Base-by-base conservation (phyloP, 495 filamentous ascomycete species). In the Friedmanniomyces endolithicus region DNA sequence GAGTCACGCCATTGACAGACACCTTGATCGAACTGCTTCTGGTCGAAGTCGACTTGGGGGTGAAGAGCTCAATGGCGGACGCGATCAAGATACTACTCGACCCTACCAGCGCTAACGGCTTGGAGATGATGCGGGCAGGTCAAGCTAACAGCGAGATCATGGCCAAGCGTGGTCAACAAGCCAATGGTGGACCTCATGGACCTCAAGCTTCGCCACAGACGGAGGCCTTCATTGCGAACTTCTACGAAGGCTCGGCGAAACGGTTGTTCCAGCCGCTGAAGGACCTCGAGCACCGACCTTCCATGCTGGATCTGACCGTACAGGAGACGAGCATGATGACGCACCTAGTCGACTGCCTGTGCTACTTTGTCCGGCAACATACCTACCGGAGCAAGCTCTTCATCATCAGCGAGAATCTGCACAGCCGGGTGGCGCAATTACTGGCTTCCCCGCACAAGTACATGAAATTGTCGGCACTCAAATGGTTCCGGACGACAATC, bases 21-120 rank as follows among this genome's bases (percentile, higher is more conserved):
- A 94, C 88, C 6, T 72, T 98, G 24, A 95, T 98, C 55, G 92
- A 95, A 60, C 73, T 97, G 48, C 80, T 98, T 11, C 78, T 97
- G 35, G 82, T 88, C 1, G 94, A 98, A 68, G 81, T 83, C 4
- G 92, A 98, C 68, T 75, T 97, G 12, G 92, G 92, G 0, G 88
- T 97, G 56, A 95, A 95, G 72, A 88, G 88, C 25, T 94, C 97
- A 65, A 84, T 97, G 63, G 87, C 92, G 11, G 92, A 98, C 70
- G 87, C 92, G 24, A 85, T 98, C 65, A 96, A 94, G 69, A 83
- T 97, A 19, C 74, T 98, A 23, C 77, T 97, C 17, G 94, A 97
- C 63, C 88, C 88, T n/a, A 79, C 81, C 50, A 77, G 74, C 8
- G 64, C 75, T 14, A 53, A 65, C 24, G 72, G 73, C 23, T 58